Percentiles rank a stretch among this genome's conserved stretches.
Evolutionary conservation across 805 yeast species (phyloP).

Genomic region (Pichia deserticola): DNA sequence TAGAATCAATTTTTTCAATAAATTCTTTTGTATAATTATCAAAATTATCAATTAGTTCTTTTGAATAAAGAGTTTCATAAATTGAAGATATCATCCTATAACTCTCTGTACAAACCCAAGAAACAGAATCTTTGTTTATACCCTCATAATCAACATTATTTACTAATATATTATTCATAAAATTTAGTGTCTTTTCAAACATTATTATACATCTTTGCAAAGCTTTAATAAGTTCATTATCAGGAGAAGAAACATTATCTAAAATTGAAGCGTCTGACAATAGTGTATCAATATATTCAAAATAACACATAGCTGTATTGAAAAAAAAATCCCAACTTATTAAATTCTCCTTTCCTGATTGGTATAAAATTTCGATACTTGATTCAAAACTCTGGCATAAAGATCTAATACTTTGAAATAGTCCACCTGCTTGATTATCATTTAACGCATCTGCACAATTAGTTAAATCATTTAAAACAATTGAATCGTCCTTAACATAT

Average conservation of each 20-base stretch:
- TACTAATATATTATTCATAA: not conserved
- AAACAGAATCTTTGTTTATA: not conserved
- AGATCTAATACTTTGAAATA: conserved; percentile 32
- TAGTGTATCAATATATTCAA: conserved; percentile 36
- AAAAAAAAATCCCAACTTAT: conserved; percentile 37
- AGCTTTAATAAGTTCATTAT: conserved; percentile 4
- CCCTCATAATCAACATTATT: not conserved
- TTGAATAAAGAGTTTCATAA: conserved; percentile 19
- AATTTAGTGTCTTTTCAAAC: conserved; percentile 8
- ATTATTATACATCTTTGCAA: conserved; percentile 17
- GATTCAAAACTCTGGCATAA: conserved; percentile 35
- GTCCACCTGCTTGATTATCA: conserved; percentile 19
- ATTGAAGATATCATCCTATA: conserved; percentile 21
- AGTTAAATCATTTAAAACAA: conserved; percentile 27
- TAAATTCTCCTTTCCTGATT: not conserved
- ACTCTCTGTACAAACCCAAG: conserved; percentile 23
- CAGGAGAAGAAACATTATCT: not conserved
- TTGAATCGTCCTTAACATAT: conserved; percentile 41
- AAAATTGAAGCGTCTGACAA: conserved; percentile 2
- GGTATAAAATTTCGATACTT: conserved; percentile 24
- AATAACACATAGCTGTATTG: conserved; percentile 40
- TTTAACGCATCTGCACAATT: conserved; percentile 28
- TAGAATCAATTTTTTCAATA: conserved; percentile 13
- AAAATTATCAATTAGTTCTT: conserved; percentile 2
- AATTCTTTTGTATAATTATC: conserved; percentile 4